Percentiles rank a stretch among this genome's conserved stretches.
phyloP scores from a whole-genome alignment of 257 asterid species.

The Rehmannia glutinosa region DNA sequence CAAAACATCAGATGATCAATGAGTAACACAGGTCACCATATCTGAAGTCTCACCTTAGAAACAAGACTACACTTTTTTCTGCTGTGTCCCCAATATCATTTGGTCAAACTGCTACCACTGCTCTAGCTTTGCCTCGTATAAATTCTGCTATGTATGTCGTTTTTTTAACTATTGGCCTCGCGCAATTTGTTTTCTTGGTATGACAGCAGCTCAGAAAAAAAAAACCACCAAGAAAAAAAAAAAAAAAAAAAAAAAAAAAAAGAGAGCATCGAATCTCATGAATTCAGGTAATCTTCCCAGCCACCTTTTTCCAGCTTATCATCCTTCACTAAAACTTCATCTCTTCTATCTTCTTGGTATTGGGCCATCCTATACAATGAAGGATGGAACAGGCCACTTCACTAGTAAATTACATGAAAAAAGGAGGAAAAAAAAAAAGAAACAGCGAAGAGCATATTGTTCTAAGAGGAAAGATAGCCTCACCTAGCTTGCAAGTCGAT shows the following conservation, averaged over 20 bases:
- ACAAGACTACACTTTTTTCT: neutral
- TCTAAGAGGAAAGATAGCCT: neutral
- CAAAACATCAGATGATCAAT: neutral
- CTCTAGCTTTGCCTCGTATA: neutral
- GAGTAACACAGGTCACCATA: neutral
- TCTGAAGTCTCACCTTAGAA: neutral
- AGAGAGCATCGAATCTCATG: conserved; percentile 20
- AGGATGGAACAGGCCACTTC: neutral
- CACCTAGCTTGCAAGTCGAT: conserved; percentile 72
- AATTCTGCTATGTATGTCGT: neutral
- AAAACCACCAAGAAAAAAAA: neutral
- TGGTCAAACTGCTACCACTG: neutral
- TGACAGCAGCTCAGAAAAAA: neutral
- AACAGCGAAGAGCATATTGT: too few species aligned
- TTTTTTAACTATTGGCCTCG: neutral
- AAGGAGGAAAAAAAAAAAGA: neutral
- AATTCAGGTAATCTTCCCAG: conserved; percentile 74
- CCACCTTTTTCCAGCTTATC: conserved; percentile 67
- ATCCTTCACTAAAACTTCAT: conserved; percentile 72
- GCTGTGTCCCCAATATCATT: neutral
- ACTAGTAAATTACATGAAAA: neutral
- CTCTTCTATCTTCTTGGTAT: conserved; percentile 77
- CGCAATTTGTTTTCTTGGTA: neutral
- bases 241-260: too few species aligned
- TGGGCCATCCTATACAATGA: conserved; percentile 65